Percentiles rank a stretch among this genome's conserved stretches.
phyloP scores from a whole-genome alignment of 495 filamentous ascomycete species.

The Massariosphaeria phaeospora region DNA sequence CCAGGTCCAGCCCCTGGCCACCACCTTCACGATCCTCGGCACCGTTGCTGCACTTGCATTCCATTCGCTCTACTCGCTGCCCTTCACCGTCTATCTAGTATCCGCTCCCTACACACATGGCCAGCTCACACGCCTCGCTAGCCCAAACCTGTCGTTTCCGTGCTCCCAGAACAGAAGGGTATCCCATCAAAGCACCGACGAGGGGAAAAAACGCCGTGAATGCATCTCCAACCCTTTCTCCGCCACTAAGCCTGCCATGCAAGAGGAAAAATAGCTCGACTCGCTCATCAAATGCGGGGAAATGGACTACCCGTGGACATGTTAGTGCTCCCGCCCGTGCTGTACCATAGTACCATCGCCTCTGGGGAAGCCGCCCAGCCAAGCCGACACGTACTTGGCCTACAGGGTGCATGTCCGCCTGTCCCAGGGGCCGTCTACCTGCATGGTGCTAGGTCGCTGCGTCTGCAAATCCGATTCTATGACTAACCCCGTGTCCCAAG shows the following conservation, averaged over 20 bases:
- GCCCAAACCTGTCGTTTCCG: neutral
- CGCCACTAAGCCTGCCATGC: neutral
- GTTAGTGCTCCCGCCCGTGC: constrained; percentile 13
- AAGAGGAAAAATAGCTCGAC: neutral
- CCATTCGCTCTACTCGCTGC: constrained; percentile 3
- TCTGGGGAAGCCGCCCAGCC: constrained; percentile 8
- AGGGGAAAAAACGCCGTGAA: constrained; percentile 26
- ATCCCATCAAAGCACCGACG: no score
- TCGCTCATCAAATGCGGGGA: constrained; percentile 29
- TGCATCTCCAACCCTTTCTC: constrained; percentile 18
- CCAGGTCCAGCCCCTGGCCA: constrained; percentile 1
- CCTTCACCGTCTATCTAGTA: constrained; percentile 6
- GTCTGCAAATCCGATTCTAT: constrained; percentile 27
- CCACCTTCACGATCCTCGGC: constrained; percentile 33
- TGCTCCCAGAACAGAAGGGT: constrained; percentile 18
- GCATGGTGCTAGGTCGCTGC: constrained; percentile 7
- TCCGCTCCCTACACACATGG: neutral
- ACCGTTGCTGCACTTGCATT: neutral
- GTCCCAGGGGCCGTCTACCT: neutral
- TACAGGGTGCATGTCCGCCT: constrained; percentile 6
- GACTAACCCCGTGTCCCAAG: constrained; percentile 29
- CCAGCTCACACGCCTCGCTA: neutral
- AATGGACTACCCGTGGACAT: constrained; percentile 19
- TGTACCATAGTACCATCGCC: no score
- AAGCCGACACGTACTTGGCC: constrained; percentile 18